These are phyloP conservation scores for Coniella vitis DNA, from an alignment of 2,329 filamentous ascomycete genomes.

Conservation along the genomic window DNA sequence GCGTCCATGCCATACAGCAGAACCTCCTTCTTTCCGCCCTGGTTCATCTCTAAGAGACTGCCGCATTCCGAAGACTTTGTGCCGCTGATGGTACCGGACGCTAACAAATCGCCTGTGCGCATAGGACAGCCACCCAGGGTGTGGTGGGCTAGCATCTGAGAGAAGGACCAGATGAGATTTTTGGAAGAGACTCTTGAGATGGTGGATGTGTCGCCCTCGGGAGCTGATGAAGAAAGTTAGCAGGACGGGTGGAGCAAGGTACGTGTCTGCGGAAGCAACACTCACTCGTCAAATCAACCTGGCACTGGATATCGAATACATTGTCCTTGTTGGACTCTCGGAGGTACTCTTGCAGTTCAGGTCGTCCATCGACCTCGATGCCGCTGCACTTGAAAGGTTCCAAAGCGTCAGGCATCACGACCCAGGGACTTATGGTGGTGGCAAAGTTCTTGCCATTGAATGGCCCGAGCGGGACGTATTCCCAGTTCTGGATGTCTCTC, in stretches of 20 bases:
- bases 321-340: conserved; percentile 51
- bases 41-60: conserved; percentile 38
- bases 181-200: conserved; percentile 55
- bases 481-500: conserved; percentile 76
- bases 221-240: conserved; percentile 18
- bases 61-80: conserved; percentile 31
- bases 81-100: conserved; percentile 67
- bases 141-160: conserved; percentile 78
- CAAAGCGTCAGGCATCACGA: conserved; percentile 69
- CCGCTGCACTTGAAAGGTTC: conserved; percentile 42
- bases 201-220: conserved; percentile 44
- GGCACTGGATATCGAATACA: conserved; percentile 63
- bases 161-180: conserved; percentile 74
- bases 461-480: conserved; percentile 74
- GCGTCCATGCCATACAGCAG: conserved; percentile 32
- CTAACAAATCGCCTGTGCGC: conserved; percentile 66
- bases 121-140: conserved; percentile 69
- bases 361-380: conserved; percentile 25
- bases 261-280: conserved; percentile 7
- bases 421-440: conserved; percentile 71
- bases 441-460: conserved; percentile 83
- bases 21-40: conserved; percentile 37
- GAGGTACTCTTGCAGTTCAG: conserved; percentile 38
- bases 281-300: conserved; percentile 56
- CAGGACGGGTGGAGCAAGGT: background rate